Conservation (phyloP, 2,329 filamentous ascomycete genomes). For the Aspergillus unguis region DNA sequence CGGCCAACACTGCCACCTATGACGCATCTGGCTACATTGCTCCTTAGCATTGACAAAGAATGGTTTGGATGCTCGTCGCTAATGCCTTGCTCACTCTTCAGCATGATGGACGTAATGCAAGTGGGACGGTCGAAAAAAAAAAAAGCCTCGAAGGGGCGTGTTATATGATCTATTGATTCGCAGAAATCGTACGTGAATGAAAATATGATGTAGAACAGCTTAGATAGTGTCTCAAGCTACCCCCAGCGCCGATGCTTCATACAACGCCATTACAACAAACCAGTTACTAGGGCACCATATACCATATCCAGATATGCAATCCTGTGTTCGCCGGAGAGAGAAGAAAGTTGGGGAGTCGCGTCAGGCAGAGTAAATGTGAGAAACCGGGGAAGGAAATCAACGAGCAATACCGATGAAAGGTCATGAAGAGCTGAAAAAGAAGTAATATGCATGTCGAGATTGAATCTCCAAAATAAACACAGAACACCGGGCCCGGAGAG, state of each 20-base stretch:
- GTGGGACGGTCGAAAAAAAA: no score
- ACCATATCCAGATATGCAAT: constrained; percentile 11
- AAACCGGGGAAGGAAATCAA: constrained; percentile 11
- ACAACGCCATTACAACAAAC: constrained; percentile 10
- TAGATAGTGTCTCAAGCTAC: neutral
- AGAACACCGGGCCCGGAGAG: constrained; percentile 1
- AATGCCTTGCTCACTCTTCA: no score
- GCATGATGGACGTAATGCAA: no score
- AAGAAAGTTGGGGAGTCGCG: no score
- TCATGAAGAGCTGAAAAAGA: neutral
- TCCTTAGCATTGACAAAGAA: no score
- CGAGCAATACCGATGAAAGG: constrained; percentile 12
- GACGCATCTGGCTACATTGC: no score
- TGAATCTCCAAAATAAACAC: neutral
- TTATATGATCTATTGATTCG: no score
- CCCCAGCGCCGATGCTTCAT: constrained; percentile 12
- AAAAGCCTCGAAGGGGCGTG: no score
- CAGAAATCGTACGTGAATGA: no score
- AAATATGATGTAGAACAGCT: no score
- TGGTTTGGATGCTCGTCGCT: no score
- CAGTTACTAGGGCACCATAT: neutral
- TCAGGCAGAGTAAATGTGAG: neutral
- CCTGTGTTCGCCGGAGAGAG: constrained; percentile 4
- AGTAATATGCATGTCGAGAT: constrained; percentile 2
- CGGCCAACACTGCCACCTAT: no score